Evolutionary conservation across 257 asterid species (phyloP), one percentile per base, ranked within the genome.

Genomic region (Fraxinus quadrangulata): DNA sequence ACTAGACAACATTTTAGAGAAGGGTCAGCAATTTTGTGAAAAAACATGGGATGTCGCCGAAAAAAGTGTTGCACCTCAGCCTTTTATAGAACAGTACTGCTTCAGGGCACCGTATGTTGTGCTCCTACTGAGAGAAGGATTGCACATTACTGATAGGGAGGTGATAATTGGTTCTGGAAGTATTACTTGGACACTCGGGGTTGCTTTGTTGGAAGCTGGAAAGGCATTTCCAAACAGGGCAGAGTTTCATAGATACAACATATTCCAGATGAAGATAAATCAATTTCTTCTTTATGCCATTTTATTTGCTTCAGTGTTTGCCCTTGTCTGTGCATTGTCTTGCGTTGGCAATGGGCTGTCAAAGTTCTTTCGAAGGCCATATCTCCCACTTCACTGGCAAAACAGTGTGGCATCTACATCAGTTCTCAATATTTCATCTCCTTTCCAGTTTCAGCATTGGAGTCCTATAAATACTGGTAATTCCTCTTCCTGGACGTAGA

Each of bases 101-200:
- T 90, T 90, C 78, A 85, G 93, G 71, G 86, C 93, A 75, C 93
- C 96, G 8, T 90, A 90, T 75, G 66, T 90, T 17, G 93, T 86
- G 73, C 80, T 83, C 40, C 87, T 90, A 40, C 67, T 90, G 85
- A 81, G 93, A 83, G 88, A 90, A 86, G 96, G 96, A 54, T 79
- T 90, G 81, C 92, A 90, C 71, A 88, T 90, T 77, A 82, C 85
- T n/a, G 93, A 88, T 71, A 80, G 82, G 42, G 68, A 87, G 72
- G 90, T 90, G 23, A 75, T 75, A 73, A 77, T 88, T 70, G 93
- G 85, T 66, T 90, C 96, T 37, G 96, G 96, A 77, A 88, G 93
- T 77, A 85, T 89, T 80, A 87, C 96, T 40, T 88, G 96, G 96
- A 87, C 96, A 11, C 89, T 88, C 4, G 93, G 93, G 74, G 96